These are phyloP conservation scores for Helicocarpus griseus DNA, from an alignment of 2,329 filamentous ascomycete species.

Conservation along the genomic window DNA sequence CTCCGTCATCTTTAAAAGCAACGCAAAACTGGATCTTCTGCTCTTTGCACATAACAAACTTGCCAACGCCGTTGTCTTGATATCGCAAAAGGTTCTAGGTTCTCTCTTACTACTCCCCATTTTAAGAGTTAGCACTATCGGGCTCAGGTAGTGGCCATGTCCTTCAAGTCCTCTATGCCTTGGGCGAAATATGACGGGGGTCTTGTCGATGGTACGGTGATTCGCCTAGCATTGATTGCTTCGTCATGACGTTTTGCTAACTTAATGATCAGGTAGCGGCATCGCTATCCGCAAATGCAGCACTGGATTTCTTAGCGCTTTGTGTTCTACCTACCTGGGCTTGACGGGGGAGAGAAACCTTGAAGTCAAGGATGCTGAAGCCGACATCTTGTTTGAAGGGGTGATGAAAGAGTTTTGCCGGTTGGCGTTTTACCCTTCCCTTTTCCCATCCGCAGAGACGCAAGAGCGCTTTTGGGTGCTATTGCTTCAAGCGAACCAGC, in stretches of 20 bases:
- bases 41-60: no score
- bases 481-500: not conserved
- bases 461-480: slow-evolving; percentile 1
- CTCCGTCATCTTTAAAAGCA: no score
- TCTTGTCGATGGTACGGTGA: slow-evolving; percentile 4
- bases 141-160: not conserved
- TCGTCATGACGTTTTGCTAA: not conserved
- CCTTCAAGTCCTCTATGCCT: not conserved
- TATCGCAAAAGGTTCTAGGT: no score
- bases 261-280: not conserved
- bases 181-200: slow-evolving; percentile 6
- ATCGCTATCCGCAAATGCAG: slow-evolving; percentile 7
- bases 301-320: slow-evolving; percentile 5
- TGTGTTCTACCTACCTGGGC: slow-evolving; percentile 5
- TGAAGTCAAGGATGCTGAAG: not conserved
- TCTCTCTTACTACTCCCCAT: not conserved
- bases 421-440: slow-evolving; percentile 3
- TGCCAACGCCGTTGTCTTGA: no score
- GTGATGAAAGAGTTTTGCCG: slow-evolving; percentile 3
- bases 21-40: no score
- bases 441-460: slow-evolving; percentile 5
- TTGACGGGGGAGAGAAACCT: not conserved
- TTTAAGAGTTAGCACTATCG: not conserved
- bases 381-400: not conserved
- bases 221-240: not conserved